Conservation (phyloP, 768 basidiomycete genomes). For the Hericium rajendrae region DNA sequence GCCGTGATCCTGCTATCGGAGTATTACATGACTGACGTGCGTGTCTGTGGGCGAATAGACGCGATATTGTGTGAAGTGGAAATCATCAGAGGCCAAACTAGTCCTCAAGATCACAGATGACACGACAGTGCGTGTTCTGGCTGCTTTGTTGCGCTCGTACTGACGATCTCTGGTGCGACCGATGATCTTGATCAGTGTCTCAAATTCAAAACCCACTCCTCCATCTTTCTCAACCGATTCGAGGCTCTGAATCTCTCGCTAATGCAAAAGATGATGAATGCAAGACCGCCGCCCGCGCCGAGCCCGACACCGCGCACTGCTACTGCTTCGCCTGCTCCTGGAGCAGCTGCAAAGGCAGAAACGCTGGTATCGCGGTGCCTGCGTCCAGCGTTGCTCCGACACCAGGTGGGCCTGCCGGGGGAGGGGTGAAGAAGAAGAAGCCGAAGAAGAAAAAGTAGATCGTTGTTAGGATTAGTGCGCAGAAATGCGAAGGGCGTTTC, state of each 20-base stretch:
- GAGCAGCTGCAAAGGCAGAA: neutral
- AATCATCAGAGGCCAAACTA: constrained; percentile 72
- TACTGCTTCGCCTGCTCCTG: constrained; percentile 4
- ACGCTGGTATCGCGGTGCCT: neutral
- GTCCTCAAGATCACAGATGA: constrained; percentile 94
- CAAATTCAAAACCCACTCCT: constrained; percentile 93
- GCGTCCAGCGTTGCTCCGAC: constrained; percentile 12
- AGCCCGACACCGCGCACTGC: constrained; percentile 12
- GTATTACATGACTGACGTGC: neutral
- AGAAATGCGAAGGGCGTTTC: no score
- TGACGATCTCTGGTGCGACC: neutral
- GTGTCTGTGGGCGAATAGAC: constrained; percentile 40
- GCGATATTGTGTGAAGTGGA: constrained; percentile 91
- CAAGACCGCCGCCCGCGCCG: constrained; percentile 13
- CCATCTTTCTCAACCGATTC: constrained; percentile 93
- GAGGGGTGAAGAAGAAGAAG: constrained; percentile 77
- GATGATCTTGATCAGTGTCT: constrained; percentile 52
- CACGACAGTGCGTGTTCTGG: constrained; percentile 53
- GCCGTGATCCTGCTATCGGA: constrained; percentile 4
- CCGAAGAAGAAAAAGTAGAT: constrained; percentile 55
- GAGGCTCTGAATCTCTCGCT: constrained; percentile 82
- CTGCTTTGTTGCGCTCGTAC: no score
- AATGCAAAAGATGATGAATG: constrained; percentile 82
- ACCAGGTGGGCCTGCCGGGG: constrained; percentile 31
- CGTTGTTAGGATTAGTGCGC: neutral